Percentiles rank a stretch among this genome's conserved stretches.
These are phyloP conservation scores for Aspergillus fumigatus DNA, from an alignment of 2,329 filamentous ascomycete species.

Conservation along the genomic window DNA sequence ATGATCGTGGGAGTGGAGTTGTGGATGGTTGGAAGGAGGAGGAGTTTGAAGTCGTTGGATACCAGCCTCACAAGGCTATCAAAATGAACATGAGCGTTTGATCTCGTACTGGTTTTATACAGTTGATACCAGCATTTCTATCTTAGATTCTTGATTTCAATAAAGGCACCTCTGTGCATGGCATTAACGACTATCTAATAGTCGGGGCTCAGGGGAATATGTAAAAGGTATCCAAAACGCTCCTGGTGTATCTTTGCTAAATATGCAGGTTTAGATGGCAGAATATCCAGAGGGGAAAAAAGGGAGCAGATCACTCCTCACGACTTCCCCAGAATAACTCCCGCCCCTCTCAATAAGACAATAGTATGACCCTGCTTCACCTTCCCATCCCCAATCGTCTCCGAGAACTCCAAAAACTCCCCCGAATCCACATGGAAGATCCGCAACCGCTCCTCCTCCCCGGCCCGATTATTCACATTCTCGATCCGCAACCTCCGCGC, in stretches of 20 bases:
- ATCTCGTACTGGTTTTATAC: slow-evolving; percentile 10
- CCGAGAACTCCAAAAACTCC: slow-evolving; percentile 76
- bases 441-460: slow-evolving; percentile 66
- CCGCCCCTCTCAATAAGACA: slow-evolving; percentile 80
- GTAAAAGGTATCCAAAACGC: background rate
- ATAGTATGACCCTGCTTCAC: slow-evolving; percentile 83
- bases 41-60: slow-evolving; percentile 82
- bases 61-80: slow-evolving; percentile 86
- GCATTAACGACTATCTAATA: slow-evolving; percentile 5
- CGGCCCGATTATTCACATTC: slow-evolving; percentile 44
- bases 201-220: background rate
- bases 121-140: slow-evolving; percentile 19
- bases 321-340: slow-evolving; percentile 66
- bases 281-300: slow-evolving; percentile 1
- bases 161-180: slow-evolving; percentile 1
- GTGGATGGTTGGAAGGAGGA: slow-evolving; percentile 89
- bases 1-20: slow-evolving; percentile 70
- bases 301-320: slow-evolving; percentile 7
- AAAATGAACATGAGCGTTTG: slow-evolving; percentile 98
- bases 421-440: slow-evolving; percentile 94
- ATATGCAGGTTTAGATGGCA: slow-evolving; percentile 5
- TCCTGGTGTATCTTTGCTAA: background rate
- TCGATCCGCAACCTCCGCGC: slow-evolving; percentile 40
- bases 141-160: background rate
- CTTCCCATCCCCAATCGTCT: slow-evolving; percentile 67